Conservation (phyloP, 164 flowering plant species). For the Vitis cinerea region DNA sequence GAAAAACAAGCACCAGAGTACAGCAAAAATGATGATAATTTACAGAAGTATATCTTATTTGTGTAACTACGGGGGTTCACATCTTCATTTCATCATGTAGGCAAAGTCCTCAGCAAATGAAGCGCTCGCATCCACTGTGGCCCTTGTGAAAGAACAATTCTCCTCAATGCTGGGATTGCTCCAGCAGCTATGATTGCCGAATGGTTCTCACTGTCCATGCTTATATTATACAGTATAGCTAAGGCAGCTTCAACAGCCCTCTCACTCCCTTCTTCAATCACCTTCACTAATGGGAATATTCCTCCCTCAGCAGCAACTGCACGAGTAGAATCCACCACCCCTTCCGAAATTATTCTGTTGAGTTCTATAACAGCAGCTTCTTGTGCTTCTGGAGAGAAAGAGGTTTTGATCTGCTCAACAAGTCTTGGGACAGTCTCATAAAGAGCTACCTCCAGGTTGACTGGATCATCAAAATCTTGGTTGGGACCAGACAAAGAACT, state of each 20-base stretch:
- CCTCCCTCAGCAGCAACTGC: conserved; percentile 65
- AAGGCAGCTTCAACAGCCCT: conserved; percentile 61
- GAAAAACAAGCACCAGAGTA: too few species aligned
- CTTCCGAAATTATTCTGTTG: conserved; percentile 61
- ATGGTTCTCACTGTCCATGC: conserved; percentile 85
- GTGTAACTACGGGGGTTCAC: background rate
- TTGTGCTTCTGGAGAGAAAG: conserved; percentile 46
- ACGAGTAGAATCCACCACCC: conserved; percentile 49
- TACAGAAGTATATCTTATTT: background rate
- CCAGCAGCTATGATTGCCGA: conserved; percentile 70
- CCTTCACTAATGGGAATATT: conserved; percentile 64
- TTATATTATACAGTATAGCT: conserved; percentile 60
- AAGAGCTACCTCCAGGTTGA: conserved; percentile 60
- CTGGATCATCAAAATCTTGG: conserved; percentile 39
- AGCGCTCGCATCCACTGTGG: conserved; percentile 74
- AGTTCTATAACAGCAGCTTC: conserved; percentile 77
- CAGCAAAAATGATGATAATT: background rate
- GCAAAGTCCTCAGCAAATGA: conserved; percentile 62
- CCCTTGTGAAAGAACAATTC: conserved; percentile 53
- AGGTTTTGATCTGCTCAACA: conserved; percentile 54
- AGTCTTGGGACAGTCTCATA: conserved; percentile 75
- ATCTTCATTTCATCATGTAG: conserved; percentile 31
- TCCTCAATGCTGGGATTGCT: conserved; percentile 60
- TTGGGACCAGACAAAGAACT: conserved; percentile 34
- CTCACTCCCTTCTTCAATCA: conserved; percentile 61